Evolutionary conservation across 202 grass and related monocot species (phyloP), one percentile per base, ranked within the genome.

Genomic region (Setaria italica): DNA sequence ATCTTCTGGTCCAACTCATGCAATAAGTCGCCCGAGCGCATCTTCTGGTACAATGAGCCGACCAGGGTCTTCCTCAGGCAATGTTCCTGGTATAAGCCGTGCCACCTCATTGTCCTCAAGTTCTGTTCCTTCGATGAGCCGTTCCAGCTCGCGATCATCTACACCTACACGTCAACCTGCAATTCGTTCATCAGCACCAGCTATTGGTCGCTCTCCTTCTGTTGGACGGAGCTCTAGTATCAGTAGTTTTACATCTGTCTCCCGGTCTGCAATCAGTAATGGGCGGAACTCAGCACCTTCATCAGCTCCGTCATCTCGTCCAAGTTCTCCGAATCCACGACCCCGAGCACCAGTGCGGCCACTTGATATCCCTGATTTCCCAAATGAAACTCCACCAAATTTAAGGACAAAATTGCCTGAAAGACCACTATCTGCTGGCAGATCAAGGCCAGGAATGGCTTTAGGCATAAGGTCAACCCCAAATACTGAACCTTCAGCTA

Each of bases 391-490:
- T 2, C 97, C 97, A 34, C 94, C 92, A 74, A 99, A 99, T 82
- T 79, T 97, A 13, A 92, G 90, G 78, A 99, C 97, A n/a, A 99
- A 94, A 67, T 88, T 99, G 84, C 97, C 94, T 83, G 97, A 99
- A 85, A 86, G 97, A 64, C 89, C 97, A 53, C 43, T 88, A 79
- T 99, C 97, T 49, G 92, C 97, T 83, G 92, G 94, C 72, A 95
- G 97, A 87, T 68, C 87, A 77, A 87, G 97, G n/a, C 94, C 97
- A 11, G 97, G 97, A 82, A 90, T 88, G 74, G 84, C 92, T 37
- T 84, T 91, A 88, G 90, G 80, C 80, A 56, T 78, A 75, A 86
- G 85, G 17, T 91, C 92, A 86, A 88, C 49, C 65, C 78, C 83
- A 39, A 90, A 87, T 47, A 53, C 87, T 67, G 94, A 99, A 90